Conservation (phyloP, 2,329 filamentous ascomycete species). For the Emergomyces orientalis region DNA sequence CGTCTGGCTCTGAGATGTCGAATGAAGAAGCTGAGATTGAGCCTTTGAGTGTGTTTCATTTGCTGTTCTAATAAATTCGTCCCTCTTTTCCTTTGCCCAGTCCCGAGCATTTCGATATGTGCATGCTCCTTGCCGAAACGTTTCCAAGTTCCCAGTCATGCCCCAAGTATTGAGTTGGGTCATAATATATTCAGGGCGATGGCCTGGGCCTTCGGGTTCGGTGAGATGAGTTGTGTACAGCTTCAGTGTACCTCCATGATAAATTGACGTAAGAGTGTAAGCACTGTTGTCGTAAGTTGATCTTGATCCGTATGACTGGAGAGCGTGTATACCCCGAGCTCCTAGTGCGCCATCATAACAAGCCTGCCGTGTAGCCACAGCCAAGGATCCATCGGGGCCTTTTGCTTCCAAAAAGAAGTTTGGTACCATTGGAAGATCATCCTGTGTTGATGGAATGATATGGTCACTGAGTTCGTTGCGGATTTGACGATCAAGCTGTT, state of each 20-base stretch:
- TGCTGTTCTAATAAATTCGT: slow-evolving; percentile 14
- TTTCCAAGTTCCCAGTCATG: slow-evolving; percentile 19
- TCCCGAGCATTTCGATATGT: too few relatives aligned
- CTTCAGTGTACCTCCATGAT: slow-evolving; percentile 10
- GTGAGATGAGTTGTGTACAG: slow-evolving; percentile 11
- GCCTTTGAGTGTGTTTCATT: too few relatives aligned
- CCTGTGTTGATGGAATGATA: too few relatives aligned
- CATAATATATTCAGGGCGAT: slow-evolving; percentile 11
- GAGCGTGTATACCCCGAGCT: slow-evolving; percentile 30
- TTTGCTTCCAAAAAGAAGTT: too few relatives aligned
- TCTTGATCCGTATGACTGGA: slow-evolving; percentile 31
- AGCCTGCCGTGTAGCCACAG: too few relatives aligned
- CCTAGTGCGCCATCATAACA: slow-evolving; percentile 33
- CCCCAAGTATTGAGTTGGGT: slow-evolving; percentile 19
- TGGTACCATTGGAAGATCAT: too few relatives aligned
- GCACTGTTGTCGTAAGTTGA: slow-evolving; percentile 33
- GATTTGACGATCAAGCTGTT: slow-evolving; percentile 22
- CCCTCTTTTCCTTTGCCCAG: slow-evolving; percentile 29
- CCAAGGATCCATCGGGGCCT: too few relatives aligned
- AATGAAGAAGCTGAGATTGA: too few relatives aligned
- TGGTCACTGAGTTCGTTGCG: slow-evolving; percentile 26
- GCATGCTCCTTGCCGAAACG: slow-evolving; percentile 23
- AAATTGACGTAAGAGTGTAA: slow-evolving; percentile 29
- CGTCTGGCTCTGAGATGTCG: too few relatives aligned
- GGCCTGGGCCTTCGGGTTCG: too few relatives aligned